Base-by-base conservation (phyloP, 495 filamentous ascomycete species). In the Terfezia claveryi region DNA sequence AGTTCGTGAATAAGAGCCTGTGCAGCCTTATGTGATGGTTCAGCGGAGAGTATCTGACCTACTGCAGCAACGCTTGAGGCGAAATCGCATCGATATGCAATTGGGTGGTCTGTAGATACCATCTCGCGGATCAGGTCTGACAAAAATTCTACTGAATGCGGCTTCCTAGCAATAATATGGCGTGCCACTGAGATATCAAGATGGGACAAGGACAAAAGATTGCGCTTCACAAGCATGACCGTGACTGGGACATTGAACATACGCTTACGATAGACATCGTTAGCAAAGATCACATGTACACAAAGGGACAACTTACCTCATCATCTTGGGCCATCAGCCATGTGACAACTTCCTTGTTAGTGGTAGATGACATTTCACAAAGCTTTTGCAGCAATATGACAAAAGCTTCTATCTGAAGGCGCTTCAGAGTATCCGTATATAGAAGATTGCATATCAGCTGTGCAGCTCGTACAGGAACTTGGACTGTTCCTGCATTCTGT, bases 71-170 rank as follows among this genome's bases (percentile, higher is more conserved):
- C 72, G 66, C 80, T 92, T 56, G 76, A 76, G 10, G 84, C 81
- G 67, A 95, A 94, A 69, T 96, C 89, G 4, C 87, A 77, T 59
- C 84, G 79, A 44, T 95, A 70, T 2, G 81, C 83, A 16, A 80
- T 70, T 0, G 85, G 83, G 53, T 78, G 75, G 46, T 88, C 81
- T 61, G 76, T 83, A 53, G 92, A 75, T 4, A 95, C 69, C 14
- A 87, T 75, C 32, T 81, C 75, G 61, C 87, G 80, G 64, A 94
- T 71, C 12, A 96, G 68, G 37, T 76, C 75, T 12, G 79, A 76
- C 20, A 96, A 72, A 59, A 93, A 81, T 52, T 85, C 77, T 12
- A 94, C 64, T 3, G 84, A 83, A 20, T 70, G 72, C 10, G 74
- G 71, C 53, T 83, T 83, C 57, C 80, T 79, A 49, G 79, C 72